Percentiles rank a stretch among this genome's conserved stretches.
Evolutionary conservation across 2,329 filamentous ascomycete species (phyloP).

Genomic region (Pestalotiopsis fici): DNA sequence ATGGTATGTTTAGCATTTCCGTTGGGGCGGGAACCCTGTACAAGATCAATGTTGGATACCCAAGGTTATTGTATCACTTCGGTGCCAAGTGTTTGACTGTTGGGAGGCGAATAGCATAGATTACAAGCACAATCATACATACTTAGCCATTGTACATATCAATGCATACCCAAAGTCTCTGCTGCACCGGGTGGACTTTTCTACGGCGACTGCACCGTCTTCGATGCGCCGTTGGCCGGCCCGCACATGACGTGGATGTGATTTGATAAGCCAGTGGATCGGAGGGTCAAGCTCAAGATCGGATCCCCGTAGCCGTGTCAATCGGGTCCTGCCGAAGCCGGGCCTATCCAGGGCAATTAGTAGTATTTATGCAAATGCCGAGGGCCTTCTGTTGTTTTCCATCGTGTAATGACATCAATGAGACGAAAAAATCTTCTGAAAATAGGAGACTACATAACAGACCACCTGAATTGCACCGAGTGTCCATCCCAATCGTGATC

Average conservation of each 20-base stretch:
- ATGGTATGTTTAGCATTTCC: conserved; percentile 1
- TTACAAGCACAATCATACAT: neutral
- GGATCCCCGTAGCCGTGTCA: neutral
- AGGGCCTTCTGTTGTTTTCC: neutral
- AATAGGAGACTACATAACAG: neutral
- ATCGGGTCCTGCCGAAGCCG: neutral
- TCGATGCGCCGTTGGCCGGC: neutral
- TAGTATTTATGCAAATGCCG: neutral
- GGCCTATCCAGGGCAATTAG: neutral
- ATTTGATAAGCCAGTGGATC: conserved; percentile 7
- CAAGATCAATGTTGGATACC: neutral
- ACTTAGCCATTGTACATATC: neutral
- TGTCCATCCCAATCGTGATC: too few species aligned
- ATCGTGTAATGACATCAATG: neutral
- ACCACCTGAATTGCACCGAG: neutral
- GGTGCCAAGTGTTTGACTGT: neutral
- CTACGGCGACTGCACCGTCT: neutral
- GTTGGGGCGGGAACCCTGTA: conserved; percentile 1
- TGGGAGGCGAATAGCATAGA: neutral
- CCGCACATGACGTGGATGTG: neutral
- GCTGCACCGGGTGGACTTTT: neutral
- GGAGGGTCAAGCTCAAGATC: conserved; percentile 1
- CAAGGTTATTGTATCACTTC: neutral
- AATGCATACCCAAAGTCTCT: neutral
- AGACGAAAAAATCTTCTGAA: too few species aligned